Base-by-base conservation (phyloP, 2,329 filamentous ascomycete species). In the Pseudohalonectria lignicola region DNA sequence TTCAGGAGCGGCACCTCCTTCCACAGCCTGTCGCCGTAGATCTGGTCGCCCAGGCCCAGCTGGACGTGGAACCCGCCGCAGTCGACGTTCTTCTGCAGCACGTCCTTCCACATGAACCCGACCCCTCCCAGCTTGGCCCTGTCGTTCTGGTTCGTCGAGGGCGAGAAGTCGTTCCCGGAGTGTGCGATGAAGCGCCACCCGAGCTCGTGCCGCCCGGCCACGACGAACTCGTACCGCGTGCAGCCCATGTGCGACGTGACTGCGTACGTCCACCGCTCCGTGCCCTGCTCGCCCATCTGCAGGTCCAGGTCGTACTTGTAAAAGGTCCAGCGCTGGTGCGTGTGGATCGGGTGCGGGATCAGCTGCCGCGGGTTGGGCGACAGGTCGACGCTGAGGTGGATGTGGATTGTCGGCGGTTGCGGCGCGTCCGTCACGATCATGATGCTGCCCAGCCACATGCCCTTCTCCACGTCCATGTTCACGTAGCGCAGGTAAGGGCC, bases 71-170 rank as follows among this genome's bases (percentile, higher is more conserved):
- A 98, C 1, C 92, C 92, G 39, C 88, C 87, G 49, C 88, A 94
- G 50, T 98, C 92, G 20, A 88, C 78, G 51, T 98, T 94, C 69
- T 95, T 95, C 61, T 95, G 87, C 54, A 98, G 71, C 20, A 98
- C 88, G 51, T 98, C 92, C 53, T 95, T 96, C 92, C 92, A 98
- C 90, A 98, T 94, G 54, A 92, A 85, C 1, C 88, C 86, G 1
- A 93, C 74, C 2, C 92, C 92, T 21, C 92, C 92, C 2, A 96
- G 72, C 49, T 82, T 85, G 23, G 80, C 76, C 31, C 90, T 76
- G 49, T 98, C 92, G 43, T 82, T 86, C 39, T 87, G 81, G 44
- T 80, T 87, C 2, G 94, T 92, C 45, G 83, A 82, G 20, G 93
- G 71, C 0, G 86, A 83, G 57, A 96, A 98, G 55, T 98, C 92